These are phyloP conservation scores for Astrocystis sublimbata DNA, from an alignment of 495 filamentous ascomycete species.

Conservation along the genomic window DNA sequence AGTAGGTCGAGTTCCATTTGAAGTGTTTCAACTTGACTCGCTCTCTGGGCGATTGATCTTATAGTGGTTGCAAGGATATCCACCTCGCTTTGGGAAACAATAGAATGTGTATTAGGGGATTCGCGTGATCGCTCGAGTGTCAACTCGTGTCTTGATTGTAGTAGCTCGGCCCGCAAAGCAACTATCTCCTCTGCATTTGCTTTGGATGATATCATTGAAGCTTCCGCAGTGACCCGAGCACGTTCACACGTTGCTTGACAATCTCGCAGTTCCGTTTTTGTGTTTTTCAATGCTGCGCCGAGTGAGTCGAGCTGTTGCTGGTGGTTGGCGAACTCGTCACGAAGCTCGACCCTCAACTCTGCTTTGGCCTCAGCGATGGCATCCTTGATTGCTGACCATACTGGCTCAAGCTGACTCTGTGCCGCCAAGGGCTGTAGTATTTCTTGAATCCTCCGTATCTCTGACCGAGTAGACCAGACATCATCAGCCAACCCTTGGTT, in stretches of 20 bases:
- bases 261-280: background rate
- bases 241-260: constrained; percentile 8
- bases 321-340: constrained; percentile 11
- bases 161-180: constrained; percentile 21
- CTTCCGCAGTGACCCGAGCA: constrained; percentile 2
- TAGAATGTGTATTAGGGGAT: constrained; percentile 6
- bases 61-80: constrained; percentile 42
- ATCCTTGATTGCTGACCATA: constrained; percentile 7
- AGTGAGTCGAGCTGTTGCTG: constrained; percentile 11
- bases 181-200: constrained; percentile 18
- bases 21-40: constrained; percentile 42
- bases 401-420: constrained; percentile 18
- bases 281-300: background rate
- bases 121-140: constrained; percentile 22
- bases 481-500: constrained; percentile 18
- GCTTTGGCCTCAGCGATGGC: constrained; percentile 2
- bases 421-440: constrained; percentile 15
- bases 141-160: constrained; percentile 33
- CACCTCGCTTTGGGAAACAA: constrained; percentile 35
- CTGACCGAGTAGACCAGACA: constrained; percentile 23
- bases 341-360: constrained; percentile 5
- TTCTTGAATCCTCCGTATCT: constrained; percentile 22
- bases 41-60: constrained; percentile 38
- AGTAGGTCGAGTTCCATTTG: constrained; percentile 45
- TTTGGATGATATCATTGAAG: constrained; percentile 10